phyloP scores from a whole-genome alignment of 73 alveolate genomes.

The Paramecium primaurelia region DNA sequence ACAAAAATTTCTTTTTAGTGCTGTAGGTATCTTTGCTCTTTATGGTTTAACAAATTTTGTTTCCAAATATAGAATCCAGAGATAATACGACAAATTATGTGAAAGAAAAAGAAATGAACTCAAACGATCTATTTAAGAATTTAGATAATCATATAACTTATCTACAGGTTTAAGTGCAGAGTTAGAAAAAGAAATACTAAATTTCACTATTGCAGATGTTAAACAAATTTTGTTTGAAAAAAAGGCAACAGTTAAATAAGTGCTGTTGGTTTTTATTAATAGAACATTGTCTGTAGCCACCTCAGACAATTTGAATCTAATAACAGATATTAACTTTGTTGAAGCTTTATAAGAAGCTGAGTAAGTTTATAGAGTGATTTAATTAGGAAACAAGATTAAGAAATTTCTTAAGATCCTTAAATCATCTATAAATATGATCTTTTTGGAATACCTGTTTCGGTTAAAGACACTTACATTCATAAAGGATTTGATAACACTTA shows the following conservation, averaged over 20 bases:
- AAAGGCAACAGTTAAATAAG: background rate
- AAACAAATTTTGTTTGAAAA: background rate
- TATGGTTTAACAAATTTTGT: background rate
- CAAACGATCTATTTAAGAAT: background rate
- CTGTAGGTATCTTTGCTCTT: background rate
- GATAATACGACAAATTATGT: background rate
- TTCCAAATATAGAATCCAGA: background rate
- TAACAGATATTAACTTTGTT: conserved; percentile 41
- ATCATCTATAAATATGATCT: conserved; percentile 41
- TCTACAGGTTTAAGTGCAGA: background rate
- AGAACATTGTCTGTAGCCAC: conserved; percentile 32
- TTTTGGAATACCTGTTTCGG: conserved; percentile 82
- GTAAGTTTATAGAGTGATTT: background rate
- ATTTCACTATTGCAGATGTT: background rate
- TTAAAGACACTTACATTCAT: conserved; percentile 66
- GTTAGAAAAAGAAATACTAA: background rate
- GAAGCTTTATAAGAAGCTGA: conserved; percentile 60
- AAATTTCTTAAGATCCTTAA: conserved; percentile 22
- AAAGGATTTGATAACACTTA: conserved; percentile 59
- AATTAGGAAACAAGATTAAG: conserved; percentile 18
- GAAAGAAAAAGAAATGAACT: background rate
- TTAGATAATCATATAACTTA: background rate
- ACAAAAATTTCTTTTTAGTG: background rate
- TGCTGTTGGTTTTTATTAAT: background rate
- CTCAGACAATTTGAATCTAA: background rate